Evolutionary conservation across 2,329 filamentous ascomycete species (phyloP).

Genomic region (Pestalotiopsis sp.): DNA sequence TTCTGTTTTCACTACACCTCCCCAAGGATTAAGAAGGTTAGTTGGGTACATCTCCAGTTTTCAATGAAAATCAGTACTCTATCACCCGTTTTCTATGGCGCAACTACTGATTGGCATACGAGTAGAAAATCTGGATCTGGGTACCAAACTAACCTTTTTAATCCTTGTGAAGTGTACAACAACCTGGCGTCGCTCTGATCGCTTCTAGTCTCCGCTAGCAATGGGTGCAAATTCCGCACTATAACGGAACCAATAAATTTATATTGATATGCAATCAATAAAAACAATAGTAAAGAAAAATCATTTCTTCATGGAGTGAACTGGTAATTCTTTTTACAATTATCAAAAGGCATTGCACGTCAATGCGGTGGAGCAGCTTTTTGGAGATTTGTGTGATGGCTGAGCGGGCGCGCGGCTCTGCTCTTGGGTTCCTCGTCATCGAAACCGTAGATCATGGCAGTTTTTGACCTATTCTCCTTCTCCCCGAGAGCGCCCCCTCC

Average conservation of each 20-base stretch:
- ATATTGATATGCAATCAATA: conserved; percentile 4
- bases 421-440: not conserved
- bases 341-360: not conserved
- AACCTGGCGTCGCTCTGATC: not conserved
- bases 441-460: not conserved
- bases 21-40: no score
- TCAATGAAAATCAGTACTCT: no score
- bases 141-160: no score
- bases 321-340: not conserved
- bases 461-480: not conserved
- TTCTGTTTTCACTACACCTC: not conserved
- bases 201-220: not conserved
- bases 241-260: not conserved
- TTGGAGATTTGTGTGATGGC: not conserved
- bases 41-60: no score
- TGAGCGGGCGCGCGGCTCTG: not conserved
- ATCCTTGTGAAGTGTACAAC: no score
- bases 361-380: conserved; percentile 1
- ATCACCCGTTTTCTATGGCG: no score
- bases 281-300: not conserved
- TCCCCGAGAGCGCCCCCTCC: not conserved
- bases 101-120: no score
- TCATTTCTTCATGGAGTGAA: not conserved
- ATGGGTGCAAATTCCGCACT: not conserved
- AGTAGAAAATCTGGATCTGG: no score